Evolutionary conservation across 768 basidiomycete genomes (phyloP).

Genomic region (Kwoniella sp.): DNA sequence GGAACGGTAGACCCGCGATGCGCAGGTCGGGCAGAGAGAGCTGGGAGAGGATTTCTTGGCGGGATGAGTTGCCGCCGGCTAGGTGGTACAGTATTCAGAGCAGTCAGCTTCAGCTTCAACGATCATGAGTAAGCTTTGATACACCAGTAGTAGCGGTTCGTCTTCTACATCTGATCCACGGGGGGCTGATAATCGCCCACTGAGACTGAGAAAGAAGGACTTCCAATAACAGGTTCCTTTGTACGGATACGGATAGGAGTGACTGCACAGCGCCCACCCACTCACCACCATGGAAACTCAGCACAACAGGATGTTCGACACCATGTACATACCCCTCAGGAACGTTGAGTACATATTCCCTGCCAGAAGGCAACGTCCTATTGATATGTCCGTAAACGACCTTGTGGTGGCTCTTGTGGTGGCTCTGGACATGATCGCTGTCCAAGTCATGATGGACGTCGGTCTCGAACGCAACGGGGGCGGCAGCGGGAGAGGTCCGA

Average conservation of each 20-base stretch:
- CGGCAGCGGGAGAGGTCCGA: no score
- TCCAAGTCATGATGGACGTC: background rate
- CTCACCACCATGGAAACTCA: slow-evolving; percentile 43
- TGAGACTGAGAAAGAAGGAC: no score
- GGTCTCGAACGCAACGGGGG: no score
- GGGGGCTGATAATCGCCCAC: no score
- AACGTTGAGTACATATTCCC: slow-evolving; percentile 16
- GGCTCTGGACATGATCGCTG: background rate
- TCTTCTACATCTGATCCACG: no score
- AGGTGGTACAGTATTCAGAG: no score
- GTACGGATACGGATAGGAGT: background rate
- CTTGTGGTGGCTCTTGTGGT: background rate
- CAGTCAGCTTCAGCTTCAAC: no score
- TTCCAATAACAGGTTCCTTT: no score
- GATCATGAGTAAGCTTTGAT: no score
- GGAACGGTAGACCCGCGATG: slow-evolving; percentile 30
- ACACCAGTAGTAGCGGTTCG: no score
- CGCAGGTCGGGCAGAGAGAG: slow-evolving; percentile 25
- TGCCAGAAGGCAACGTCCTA: slow-evolving; percentile 16
- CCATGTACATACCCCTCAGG: slow-evolving; percentile 12
- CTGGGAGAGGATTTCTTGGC: slow-evolving; percentile 29
- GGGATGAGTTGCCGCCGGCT: slow-evolving; percentile 34
- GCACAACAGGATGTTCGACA: slow-evolving; percentile 27
- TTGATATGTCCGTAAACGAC: slow-evolving; percentile 7
- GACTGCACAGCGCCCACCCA: no score